Percentiles rank a stretch among this genome's conserved stretches.
Conservation (phyloP, 1,139 yeast genomes). For the Wickerhamomyces sp. region DNA sequence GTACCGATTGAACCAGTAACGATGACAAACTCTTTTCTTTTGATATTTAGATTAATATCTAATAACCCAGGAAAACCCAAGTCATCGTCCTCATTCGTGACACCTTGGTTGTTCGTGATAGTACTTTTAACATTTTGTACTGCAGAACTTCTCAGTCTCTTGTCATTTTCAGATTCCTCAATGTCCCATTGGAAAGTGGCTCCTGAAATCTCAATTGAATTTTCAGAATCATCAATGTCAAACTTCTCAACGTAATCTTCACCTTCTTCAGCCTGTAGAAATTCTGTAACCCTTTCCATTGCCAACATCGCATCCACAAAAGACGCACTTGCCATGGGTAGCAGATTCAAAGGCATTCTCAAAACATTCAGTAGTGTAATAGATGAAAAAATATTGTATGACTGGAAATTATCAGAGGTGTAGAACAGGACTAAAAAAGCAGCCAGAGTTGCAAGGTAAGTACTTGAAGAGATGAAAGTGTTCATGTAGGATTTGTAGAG, state of each 20-base stretch:
- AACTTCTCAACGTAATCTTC: conserved; percentile 18
- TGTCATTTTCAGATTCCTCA: conserved; percentile 25
- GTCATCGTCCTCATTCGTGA: conserved; percentile 10
- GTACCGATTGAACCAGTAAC: conserved; percentile 39
- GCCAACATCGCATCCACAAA: conserved; percentile 57
- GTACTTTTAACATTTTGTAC: conserved; percentile 2
- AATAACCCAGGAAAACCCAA: conserved; percentile 25
- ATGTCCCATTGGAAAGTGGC: conserved; percentile 65
- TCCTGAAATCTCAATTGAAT: conserved; percentile 40
- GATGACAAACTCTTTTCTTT: conserved; percentile 33
- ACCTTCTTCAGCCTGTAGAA: conserved; percentile 36
- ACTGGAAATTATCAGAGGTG: conserved; percentile 34
- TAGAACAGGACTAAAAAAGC: conserved; percentile 60
- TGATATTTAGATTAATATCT: conserved; percentile 27
- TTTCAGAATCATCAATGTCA: conserved; percentile 23
- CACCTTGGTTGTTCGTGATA: neutral
- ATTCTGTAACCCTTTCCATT: conserved; percentile 43
- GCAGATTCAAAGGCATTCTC: conserved; percentile 58
- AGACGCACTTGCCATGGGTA: conserved; percentile 43
- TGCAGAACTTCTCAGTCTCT: conserved; percentile 1
- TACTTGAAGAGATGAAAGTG: conserved; percentile 47
- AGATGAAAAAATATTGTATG: conserved; percentile 68
- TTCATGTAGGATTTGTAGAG: conserved; percentile 44
- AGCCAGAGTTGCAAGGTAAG: conserved; percentile 58
- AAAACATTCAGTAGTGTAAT: conserved; percentile 62